phyloP scores from a whole-genome alignment of 768 basidiomycete species.

The Dioszegia crocea region DNA sequence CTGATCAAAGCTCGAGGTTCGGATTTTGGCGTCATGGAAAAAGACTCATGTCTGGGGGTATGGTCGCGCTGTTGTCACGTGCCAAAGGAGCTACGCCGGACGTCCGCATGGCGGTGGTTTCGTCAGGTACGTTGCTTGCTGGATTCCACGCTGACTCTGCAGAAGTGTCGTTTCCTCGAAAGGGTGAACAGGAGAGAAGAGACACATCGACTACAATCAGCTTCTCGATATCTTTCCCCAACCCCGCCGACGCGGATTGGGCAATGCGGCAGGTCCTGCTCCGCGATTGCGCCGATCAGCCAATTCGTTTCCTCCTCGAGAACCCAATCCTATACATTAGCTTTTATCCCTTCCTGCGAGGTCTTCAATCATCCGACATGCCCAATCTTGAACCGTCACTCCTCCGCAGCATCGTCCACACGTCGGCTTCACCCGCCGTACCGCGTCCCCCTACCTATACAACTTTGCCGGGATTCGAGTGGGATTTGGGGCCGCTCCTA shows the following conservation, averaged over 20 bases:
- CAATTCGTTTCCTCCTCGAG: slow-evolving; percentile 13
- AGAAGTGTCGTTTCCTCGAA: slow-evolving; percentile 34
- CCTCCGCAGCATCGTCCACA: slow-evolving; percentile 53
- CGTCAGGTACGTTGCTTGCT: slow-evolving; percentile 45
- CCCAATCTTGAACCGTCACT: slow-evolving; percentile 58
- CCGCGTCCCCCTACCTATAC: slow-evolving; percentile 61
- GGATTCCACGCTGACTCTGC: slow-evolving; percentile 23
- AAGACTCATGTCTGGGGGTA: slow-evolving; percentile 60
- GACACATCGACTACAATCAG: slow-evolving; percentile 46
- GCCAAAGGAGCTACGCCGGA: background rate
- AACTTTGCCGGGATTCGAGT: slow-evolving; percentile 57
- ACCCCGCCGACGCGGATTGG: slow-evolving; percentile 55
- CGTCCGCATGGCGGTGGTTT: slow-evolving; percentile 56
- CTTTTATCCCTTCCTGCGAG: slow-evolving; percentile 64
- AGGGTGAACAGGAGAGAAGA: background rate
- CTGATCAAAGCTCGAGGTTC: slow-evolving; percentile 51
- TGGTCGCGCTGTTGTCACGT: slow-evolving; percentile 55
- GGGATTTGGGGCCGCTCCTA: slow-evolving; percentile 60
- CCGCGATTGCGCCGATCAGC: background rate
- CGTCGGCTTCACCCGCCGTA: slow-evolving; percentile 51
- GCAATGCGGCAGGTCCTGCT: slow-evolving; percentile 46
- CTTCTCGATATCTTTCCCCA: slow-evolving; percentile 63
- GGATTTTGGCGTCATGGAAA: slow-evolving; percentile 65
- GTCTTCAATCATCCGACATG: slow-evolving; percentile 53
- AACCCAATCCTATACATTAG: slow-evolving; percentile 63